These are phyloP conservation scores for Vitis hybrid DNA, from an alignment of 177 flowering plant species.

Conservation along the genomic window DNA sequence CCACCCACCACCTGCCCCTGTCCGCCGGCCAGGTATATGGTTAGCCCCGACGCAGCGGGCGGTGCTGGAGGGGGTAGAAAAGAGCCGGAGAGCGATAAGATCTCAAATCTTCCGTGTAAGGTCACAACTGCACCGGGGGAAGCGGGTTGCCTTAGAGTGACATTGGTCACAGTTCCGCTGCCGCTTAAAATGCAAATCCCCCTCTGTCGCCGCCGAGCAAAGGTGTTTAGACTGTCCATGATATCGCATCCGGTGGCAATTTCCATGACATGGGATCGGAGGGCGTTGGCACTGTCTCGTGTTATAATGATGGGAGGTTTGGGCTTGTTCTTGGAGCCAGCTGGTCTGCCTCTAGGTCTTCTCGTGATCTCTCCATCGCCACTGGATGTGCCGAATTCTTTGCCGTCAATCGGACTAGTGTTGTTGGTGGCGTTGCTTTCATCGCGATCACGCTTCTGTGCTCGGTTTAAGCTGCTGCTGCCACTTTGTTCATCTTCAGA, in stretches of 20 bases:
- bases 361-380: conserved; percentile 33
- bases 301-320: conserved; percentile 72
- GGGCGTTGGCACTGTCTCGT: conserved; percentile 62
- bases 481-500: conserved; percentile 32
- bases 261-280: conserved; percentile 66
- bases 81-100: conserved; percentile 67
- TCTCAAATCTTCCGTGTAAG: conserved; percentile 71
- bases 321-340: conserved; percentile 77
- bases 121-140: conserved; percentile 52
- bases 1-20: conserved; percentile 87
- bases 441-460: conserved; percentile 27
- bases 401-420: conserved; percentile 14
- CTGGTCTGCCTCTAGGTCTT: conserved; percentile 66
- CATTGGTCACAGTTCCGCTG: conserved; percentile 61
- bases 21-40: conserved; percentile 71
- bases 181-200: conserved; percentile 73
- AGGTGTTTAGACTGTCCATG: conserved; percentile 47
- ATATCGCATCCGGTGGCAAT: conserved; percentile 58
- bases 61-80: conserved; percentile 79
- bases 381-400: conserved; percentile 15
- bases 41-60: conserved; percentile 57
- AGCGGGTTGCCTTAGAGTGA: conserved; percentile 61
- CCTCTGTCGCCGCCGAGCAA: conserved; percentile 51
- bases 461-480: conserved; percentile 22
- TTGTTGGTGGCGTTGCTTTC: conserved; percentile 9